These are phyloP conservation scores for Escovopsis weberi DNA, from an alignment of 2,329 filamentous ascomycete species.

Conservation along the genomic window DNA sequence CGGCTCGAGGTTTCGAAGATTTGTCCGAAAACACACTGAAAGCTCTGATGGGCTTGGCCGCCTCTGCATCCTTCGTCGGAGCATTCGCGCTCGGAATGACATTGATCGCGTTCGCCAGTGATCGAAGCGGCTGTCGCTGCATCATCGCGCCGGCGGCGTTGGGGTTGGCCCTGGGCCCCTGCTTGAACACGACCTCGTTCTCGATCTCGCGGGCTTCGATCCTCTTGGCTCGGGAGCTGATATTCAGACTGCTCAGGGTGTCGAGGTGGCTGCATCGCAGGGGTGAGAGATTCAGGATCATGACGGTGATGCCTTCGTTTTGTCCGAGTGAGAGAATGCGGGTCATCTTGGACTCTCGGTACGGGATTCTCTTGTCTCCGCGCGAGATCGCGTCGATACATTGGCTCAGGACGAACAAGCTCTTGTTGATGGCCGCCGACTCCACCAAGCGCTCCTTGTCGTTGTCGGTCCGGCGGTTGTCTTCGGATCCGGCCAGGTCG, in stretches of 20 bases:
- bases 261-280: slow-evolving; percentile 88
- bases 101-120: slow-evolving; percentile 61
- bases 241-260: slow-evolving; percentile 84
- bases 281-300: slow-evolving; percentile 90
- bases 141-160: slow-evolving; percentile 24
- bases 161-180: slow-evolving; percentile 42
- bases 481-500: slow-evolving; percentile 87
- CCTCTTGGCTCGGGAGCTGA: slow-evolving; percentile 88
- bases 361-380: slow-evolving; percentile 67
- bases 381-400: slow-evolving; percentile 87
- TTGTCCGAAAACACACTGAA: slow-evolving; percentile 82
- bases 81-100: slow-evolving; percentile 49
- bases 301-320: slow-evolving; percentile 88
- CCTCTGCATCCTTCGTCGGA: slow-evolving; percentile 20
- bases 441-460: slow-evolving; percentile 86
- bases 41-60: slow-evolving; percentile 60
- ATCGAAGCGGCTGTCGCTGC: slow-evolving; percentile 62
- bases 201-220: slow-evolving; percentile 93
- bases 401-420: slow-evolving; percentile 82
- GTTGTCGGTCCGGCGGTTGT: slow-evolving; percentile 89
- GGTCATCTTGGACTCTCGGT: slow-evolving; percentile 95
- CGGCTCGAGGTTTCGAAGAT: slow-evolving; percentile 28
- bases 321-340: slow-evolving; percentile 82
- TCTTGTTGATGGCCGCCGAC: slow-evolving; percentile 95
- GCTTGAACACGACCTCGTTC: slow-evolving; percentile 83